These are phyloP conservation scores for Erythrobasidium hasegawianum DNA, from an alignment of 1,284 basidiomycete species.

Conservation along the genomic window DNA sequence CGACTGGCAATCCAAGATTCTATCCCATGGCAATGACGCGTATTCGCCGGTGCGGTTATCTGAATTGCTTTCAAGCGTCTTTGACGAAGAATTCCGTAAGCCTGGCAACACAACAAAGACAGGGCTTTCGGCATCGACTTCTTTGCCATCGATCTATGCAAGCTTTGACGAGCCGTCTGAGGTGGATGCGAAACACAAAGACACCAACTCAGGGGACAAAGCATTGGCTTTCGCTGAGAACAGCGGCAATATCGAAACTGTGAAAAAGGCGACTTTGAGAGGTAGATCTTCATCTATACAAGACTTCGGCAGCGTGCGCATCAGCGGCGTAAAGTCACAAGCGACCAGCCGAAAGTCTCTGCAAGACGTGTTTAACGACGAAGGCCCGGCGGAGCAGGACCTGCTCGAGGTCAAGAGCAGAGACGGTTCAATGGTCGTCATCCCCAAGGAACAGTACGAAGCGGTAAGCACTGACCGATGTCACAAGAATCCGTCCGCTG, in stretches of 20 bases:
- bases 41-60: slow-evolving; percentile 18
- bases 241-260: slow-evolving; percentile 19
- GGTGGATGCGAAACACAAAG: not conserved
- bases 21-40: slow-evolving; percentile 12
- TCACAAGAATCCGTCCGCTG: no score
- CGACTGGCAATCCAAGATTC: slow-evolving; percentile 7
- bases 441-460: not conserved
- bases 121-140: not conserved
- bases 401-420: not conserved
- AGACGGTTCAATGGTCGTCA: not conserved
- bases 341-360: not conserved
- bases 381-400: not conserved
- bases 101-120: not conserved
- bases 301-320: not conserved
- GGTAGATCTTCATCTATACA: not conserved
- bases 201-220: not conserved
- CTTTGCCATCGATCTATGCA: not conserved
- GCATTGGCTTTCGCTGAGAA: slow-evolving; percentile 22
- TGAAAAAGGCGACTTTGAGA: slow-evolving; percentile 11
- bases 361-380: not conserved
- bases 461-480: no score
- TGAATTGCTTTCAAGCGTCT: slow-evolving; percentile 9
- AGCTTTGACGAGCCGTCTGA: not conserved
- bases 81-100: not conserved
- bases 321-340: slow-evolving; percentile 7